Evolutionary conservation across 176 grass and related monocot species (phyloP), one percentile per base, ranked within the genome.

Genomic region (Eleusine indica): DNA sequence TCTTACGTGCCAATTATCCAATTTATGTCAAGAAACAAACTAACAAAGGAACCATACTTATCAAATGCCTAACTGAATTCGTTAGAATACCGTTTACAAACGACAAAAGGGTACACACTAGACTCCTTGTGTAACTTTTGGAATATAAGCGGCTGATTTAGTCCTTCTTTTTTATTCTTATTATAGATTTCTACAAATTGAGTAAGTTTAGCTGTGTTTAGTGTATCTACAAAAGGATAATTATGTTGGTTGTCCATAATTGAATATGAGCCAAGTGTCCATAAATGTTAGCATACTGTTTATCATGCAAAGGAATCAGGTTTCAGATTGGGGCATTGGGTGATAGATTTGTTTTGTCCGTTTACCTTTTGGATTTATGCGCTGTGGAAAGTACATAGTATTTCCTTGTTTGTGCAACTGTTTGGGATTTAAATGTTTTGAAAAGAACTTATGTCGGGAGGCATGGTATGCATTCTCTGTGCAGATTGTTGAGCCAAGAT

Each of bases 401-500:
- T 83, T 7, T 30, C 65, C 44, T 58, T 54, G 32, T 66, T 75
- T 65, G 19, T 66, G 46, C 42, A 66, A 13, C 16, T 39, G 57
- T 54, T 46, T 18, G 32, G 41, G 17, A 17, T 53, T 53, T 17
- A 53, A 53, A 16, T 51, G 48, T 51, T 51, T 51, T 51, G 14
- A 17, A 21, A 60, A 25, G 16, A 46, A 22, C 38, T 3, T 64
- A 30, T 77, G 13, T 30, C 44, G 35, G 62, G 30, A 77, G 53
- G 60, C 72, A 77, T 68, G 13, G 28, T 75, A 29, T 75, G 60
- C 16, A 53, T 21, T 17, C 56, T 17, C 19, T 58, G 41, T 88
- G 82, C 86, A 93, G 96, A 70, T 83, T 80, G 2, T 88, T 86
- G 29, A 87, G 61, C 73, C 80, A 84, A 78, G 83, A 98, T 98